A percentile compares a stretch with the other conserved stretches of the same genome.
phyloP scores from a whole-genome alignment of 768 basidiomycete species.

The Lepiota venenata region DNA sequence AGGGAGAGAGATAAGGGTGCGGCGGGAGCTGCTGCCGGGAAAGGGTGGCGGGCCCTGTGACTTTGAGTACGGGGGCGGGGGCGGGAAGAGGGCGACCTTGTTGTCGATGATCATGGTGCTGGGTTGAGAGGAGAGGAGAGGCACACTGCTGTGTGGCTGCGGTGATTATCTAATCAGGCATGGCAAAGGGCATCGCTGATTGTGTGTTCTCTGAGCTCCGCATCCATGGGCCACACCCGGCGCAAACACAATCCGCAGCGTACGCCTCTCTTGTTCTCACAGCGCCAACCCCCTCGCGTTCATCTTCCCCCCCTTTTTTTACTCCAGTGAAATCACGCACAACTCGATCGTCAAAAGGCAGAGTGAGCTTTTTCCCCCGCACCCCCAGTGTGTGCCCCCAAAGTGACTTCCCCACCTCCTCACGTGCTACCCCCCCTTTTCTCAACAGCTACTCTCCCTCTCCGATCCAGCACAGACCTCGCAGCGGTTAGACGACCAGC shows the following conservation, averaged over 20 bases:
- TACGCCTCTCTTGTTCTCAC: slow-evolving; percentile 33
- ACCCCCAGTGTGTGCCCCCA: no score
- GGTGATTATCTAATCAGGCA: slow-evolving; percentile 1
- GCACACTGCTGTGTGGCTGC: not conserved
- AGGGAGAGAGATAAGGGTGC: slow-evolving; percentile 37
- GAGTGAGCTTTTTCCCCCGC: slow-evolving; percentile 4
- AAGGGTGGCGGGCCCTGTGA: slow-evolving; percentile 15
- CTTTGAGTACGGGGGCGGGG: slow-evolving; percentile 25
- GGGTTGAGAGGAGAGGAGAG: no score
- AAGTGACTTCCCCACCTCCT: slow-evolving; percentile 3
- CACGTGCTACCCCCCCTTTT: slow-evolving; percentile 3
- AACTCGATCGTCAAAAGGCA: slow-evolving; percentile 53
- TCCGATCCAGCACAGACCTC: slow-evolving; percentile 64
- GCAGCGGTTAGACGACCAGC: slow-evolving; percentile 65
- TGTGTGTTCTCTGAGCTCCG: not conserved
- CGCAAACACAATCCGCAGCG: slow-evolving; percentile 13
- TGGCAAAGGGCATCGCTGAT: not conserved
- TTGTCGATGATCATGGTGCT: slow-evolving; percentile 36
- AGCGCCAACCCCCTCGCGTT: slow-evolving; percentile 14
- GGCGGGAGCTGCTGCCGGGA: slow-evolving; percentile 10
- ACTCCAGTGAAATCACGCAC: slow-evolving; percentile 50
- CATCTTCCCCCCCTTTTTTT: slow-evolving; percentile 16
- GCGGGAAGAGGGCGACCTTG: slow-evolving; percentile 28
- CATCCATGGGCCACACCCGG: not conserved
- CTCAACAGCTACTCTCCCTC: slow-evolving; percentile 30